These are phyloP conservation scores for Madurella mycetomatis DNA, from an alignment of 2,329 filamentous ascomycete genomes.

Conservation along the genomic window DNA sequence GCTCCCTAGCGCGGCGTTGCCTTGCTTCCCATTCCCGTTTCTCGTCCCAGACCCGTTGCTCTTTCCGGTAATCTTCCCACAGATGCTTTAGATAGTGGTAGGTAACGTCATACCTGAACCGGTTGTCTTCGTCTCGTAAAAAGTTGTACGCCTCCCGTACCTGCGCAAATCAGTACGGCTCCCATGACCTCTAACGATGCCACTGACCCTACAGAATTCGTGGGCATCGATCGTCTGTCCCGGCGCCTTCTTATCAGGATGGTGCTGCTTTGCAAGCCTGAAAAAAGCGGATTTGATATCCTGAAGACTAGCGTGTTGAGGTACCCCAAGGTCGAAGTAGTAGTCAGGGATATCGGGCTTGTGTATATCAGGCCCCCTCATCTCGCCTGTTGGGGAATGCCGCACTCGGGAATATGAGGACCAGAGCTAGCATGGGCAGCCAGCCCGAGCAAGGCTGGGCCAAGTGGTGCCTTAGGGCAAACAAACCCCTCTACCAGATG, in stretches of 20 bases:
- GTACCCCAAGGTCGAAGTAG: conserved; percentile 17
- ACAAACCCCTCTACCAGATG: no score
- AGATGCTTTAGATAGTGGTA: neutral
- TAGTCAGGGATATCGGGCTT: conserved; percentile 2
- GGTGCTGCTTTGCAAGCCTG: conserved; percentile 6
- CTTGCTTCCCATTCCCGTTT: neutral
- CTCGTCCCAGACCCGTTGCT: neutral
- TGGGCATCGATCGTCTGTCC: conserved; percentile 2
- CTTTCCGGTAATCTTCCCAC: neutral
- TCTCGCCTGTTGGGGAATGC: neutral
- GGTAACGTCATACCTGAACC: neutral
- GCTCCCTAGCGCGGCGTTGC: neutral
- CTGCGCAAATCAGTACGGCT: neutral
- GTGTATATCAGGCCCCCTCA: neutral
- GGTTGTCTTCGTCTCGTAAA: neutral
- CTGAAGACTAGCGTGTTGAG: neutral
- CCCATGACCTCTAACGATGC: neutral
- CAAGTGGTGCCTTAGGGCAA: no score
- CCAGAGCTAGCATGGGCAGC: neutral
- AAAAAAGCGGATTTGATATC: conserved; percentile 11
- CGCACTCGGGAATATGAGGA: neutral
- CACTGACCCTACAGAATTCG: conserved; percentile 11
- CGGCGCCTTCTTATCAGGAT: conserved; percentile 13
- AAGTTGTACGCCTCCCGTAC: conserved; percentile 7
- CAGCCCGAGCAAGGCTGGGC: no score